Evolutionary conservation across 75 land plant genomes (phyloP).

Genomic region (Azolla pinnata): DNA sequence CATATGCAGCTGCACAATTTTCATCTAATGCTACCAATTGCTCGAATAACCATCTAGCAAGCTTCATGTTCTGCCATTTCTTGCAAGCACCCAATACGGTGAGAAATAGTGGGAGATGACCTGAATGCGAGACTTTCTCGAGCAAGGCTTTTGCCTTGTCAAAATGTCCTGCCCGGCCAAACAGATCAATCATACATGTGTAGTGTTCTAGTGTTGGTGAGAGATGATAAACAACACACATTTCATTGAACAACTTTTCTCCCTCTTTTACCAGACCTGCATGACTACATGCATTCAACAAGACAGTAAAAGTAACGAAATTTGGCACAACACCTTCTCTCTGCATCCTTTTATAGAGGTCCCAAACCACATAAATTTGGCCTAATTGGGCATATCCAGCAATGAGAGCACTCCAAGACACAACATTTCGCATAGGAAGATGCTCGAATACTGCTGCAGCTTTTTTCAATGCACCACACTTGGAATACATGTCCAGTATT

Average conservation of each 20-base stretch:
- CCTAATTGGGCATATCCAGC: conserved; percentile 26
- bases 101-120: background rate
- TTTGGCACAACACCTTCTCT: conserved; percentile 12
- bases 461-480: conserved; percentile 14
- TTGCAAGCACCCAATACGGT: conserved; percentile 1
- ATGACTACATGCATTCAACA: conserved; percentile 29
- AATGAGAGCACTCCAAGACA: conserved; percentile 8
- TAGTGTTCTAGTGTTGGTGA: conserved; percentile 22
- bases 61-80: background rate
- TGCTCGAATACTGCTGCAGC: conserved; percentile 8
- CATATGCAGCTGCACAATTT: no score
- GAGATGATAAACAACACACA: conserved; percentile 14
- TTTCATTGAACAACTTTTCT: conserved; percentile 15
- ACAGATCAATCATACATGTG: conserved; percentile 24
- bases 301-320: conserved; percentile 20
- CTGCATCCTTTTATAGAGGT: conserved; percentile 12
- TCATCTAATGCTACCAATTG: background rate
- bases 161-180: conserved; percentile 20
- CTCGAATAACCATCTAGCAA: background rate
- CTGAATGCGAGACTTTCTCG: conserved; percentile 12
- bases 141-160: conserved; percentile 23
- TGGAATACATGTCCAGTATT: conserved; percentile 31
- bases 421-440: conserved; percentile 7
- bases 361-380: background rate
- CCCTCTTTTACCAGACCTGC: conserved; percentile 26